Evolutionary conservation across 768 basidiomycete species (phyloP), one percentile per base, ranked within the genome.

Genomic region (Trametes sanguinea): DNA sequence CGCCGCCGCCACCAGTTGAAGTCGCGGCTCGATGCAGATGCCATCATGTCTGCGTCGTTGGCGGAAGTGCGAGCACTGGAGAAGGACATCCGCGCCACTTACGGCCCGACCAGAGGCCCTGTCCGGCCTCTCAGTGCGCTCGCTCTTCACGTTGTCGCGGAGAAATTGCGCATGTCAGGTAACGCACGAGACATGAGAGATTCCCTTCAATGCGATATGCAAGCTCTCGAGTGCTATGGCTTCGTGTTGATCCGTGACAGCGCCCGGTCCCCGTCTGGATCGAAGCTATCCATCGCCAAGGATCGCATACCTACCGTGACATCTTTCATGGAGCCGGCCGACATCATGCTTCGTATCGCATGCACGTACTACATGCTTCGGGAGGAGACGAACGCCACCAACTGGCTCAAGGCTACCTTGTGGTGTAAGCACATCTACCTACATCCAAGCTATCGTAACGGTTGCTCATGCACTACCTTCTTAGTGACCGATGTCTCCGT

Each of bases 291-390:
- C 14, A 39, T 65, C 32, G 35, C 44, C 22, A 54, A 48, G 4
- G 64, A 57, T 13, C 54, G 60, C 50, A 35, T 57, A 14, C 59
- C 64, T 32, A 50, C 58, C 51, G 48, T 27, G 60, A 57, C 64
- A 30, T 55, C 55, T n/a, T 53, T 61, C 54, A 16, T 55, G 9
- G 54, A 56, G 30, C 59, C 59, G 2, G 48, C 58, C 10, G 51
- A 46, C 9, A 57, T 65, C 44, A 61, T 61, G 64, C 59, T 63
- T 14, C 59, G 60, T 30, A 53, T 60, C 32, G 55, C 55, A 29
- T 44, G 56, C 51, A 57, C 55, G 14, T 61, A 53, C 56, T 44
- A 42, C 11, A 51, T 32, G 9, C n/a, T 54, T 30, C 50, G 37
- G 17, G 60, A 61, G 14, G 51, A 57, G 35, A 55, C 37, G 17